Percentiles rank a stretch among this genome's conserved stretches.
These are phyloP conservation scores for Trametes cinnabarina DNA, from an alignment of 768 basidiomycete genomes.

Conservation along the genomic window DNA sequence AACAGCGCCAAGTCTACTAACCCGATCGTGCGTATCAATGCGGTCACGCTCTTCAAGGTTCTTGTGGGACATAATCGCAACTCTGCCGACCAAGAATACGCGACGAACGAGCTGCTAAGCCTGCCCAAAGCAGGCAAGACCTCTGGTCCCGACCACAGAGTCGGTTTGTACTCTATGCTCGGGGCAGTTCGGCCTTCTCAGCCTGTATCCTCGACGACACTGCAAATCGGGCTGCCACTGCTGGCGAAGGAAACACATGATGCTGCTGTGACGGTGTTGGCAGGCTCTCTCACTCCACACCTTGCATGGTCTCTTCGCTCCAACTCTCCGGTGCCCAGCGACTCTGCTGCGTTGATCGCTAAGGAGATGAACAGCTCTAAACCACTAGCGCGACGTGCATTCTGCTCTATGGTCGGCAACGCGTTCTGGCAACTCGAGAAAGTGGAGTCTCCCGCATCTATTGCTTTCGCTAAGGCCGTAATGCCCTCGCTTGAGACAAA, in stretches of 20 bases:
- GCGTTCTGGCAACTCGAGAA: constrained; percentile 49
- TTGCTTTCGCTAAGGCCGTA: constrained; percentile 52
- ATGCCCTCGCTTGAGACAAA: constrained; percentile 64
- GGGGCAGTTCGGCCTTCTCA: constrained; percentile 48
- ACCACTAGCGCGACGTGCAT: constrained; percentile 56
- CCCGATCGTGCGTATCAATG: constrained; percentile 51
- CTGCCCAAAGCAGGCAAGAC: constrained; percentile 85
- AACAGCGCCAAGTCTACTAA: constrained; percentile 78
- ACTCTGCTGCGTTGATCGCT: constrained; percentile 48
- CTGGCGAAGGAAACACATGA: constrained; percentile 81
- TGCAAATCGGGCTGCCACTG: constrained; percentile 43
- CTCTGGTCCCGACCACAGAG: constrained; percentile 80
- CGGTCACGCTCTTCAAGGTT: constrained; percentile 55
- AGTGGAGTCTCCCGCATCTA: constrained; percentile 41
- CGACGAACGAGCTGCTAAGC: constrained; percentile 65
- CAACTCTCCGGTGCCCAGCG: constrained; percentile 41
- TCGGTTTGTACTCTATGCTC: constrained; percentile 79
- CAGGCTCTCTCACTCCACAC: constrained; percentile 56
- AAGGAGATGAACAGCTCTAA: constrained; percentile 77
- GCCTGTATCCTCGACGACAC: constrained; percentile 44
- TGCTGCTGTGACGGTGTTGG: constrained; percentile 51
- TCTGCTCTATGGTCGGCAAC: constrained; percentile 62
- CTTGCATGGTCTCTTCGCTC: constrained; percentile 50
- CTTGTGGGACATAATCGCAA: constrained; percentile 37
- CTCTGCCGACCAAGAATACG: constrained; percentile 40